These are phyloP conservation scores for Hanseniaspora mollemarum DNA, from an alignment of 805 yeast species.

Conservation along the genomic window DNA sequence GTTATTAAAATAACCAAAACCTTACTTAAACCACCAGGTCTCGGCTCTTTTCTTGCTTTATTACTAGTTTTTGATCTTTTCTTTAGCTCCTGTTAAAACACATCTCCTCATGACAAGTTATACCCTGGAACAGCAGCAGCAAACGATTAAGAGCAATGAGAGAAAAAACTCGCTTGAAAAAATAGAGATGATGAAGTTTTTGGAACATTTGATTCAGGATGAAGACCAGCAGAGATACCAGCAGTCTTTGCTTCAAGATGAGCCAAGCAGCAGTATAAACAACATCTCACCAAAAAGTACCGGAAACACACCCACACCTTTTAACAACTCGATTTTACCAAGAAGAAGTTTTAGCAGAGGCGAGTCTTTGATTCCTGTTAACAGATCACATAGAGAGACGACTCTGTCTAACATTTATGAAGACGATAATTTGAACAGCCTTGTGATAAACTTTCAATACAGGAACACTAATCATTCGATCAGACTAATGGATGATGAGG, in stretches of 20 bases:
- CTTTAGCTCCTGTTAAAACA: background rate
- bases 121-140: slow-evolving; percentile 5
- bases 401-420: background rate
- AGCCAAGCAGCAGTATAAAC: background rate
- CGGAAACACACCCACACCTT: slow-evolving; percentile 10
- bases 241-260: slow-evolving; percentile 4
- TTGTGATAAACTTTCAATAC: slow-evolving; percentile 13
- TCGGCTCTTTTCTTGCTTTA: too few species aligned
- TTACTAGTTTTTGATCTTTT: background rate
- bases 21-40: too few species aligned
- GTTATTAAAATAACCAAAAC: too few species aligned
- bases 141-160: background rate
- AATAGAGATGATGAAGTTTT: slow-evolving; percentile 11
- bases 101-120: background rate
- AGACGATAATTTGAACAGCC: background rate
- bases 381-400: background rate
- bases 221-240: slow-evolving; percentile 12
- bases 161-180: slow-evolving; percentile 13
- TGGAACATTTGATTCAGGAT: slow-evolving; percentile 11
- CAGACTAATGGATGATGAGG: slow-evolving; percentile 12
- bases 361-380: background rate
- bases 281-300: slow-evolving; percentile 3
- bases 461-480: slow-evolving; percentile 9
- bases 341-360: slow-evolving; percentile 15
- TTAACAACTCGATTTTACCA: background rate